Percentiles rank a stretch among this genome's conserved stretches.
Evolutionary conservation across 306 rosid genomes (phyloP).

Genomic region (Dicorynia guianensis): DNA sequence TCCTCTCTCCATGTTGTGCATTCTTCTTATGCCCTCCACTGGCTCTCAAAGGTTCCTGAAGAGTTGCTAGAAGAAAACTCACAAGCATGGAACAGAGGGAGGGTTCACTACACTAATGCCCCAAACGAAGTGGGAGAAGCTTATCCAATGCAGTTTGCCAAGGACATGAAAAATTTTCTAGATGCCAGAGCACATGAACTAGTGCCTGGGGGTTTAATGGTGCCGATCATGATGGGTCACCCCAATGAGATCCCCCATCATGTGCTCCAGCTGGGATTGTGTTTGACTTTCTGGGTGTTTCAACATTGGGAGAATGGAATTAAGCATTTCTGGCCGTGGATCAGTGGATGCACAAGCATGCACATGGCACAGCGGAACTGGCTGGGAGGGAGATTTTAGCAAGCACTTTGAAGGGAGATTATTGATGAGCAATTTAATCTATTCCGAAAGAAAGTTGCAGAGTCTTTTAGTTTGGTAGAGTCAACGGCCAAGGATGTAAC

Average conservation of each 20-base stretch:
- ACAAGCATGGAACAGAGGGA: constrained; percentile 53
- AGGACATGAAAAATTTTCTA: constrained; percentile 42
- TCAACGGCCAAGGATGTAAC: too few relatives aligned
- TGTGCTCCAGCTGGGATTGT: too few relatives aligned
- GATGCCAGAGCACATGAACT: constrained; percentile 56
- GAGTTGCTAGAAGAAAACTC: constrained; percentile 35
- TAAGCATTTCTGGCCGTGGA: not conserved
- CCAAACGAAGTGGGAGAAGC: constrained; percentile 46
- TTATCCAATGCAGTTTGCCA: constrained; percentile 43
- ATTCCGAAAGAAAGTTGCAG: not conserved
- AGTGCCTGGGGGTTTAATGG: constrained; percentile 57
- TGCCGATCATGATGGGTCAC: constrained; percentile 44
- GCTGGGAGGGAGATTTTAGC: not conserved
- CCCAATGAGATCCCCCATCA: constrained; percentile 38
- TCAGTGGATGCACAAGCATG: not conserved
- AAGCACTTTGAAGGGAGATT: constrained; percentile 25
- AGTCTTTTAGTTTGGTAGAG: too few relatives aligned
- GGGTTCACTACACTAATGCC: constrained; percentile 52
- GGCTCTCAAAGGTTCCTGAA: constrained; percentile 48
- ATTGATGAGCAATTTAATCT: constrained; percentile 13
- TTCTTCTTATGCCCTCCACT: constrained; percentile 39
- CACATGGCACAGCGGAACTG: not conserved
- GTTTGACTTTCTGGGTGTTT: constrained; percentile 6
- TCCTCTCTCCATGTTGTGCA: constrained; percentile 51
- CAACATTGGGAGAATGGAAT: constrained; percentile 26